Percentiles rank a stretch among this genome's conserved stretches.
Conservation (phyloP, 2,329 filamentous ascomycete species). For the Amylocarpus encephaloides region DNA sequence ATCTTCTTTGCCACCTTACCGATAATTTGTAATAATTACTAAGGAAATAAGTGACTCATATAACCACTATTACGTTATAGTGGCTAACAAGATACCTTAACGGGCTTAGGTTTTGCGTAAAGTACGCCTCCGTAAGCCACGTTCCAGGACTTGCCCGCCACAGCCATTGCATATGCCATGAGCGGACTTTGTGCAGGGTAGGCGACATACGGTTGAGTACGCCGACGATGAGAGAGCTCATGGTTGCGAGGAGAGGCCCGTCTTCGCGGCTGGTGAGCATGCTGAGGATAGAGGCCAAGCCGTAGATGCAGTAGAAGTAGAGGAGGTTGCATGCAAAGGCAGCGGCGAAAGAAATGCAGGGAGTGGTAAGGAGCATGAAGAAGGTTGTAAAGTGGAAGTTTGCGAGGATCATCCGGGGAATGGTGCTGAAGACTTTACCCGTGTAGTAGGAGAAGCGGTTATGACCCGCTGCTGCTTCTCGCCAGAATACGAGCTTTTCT, state of each 20-base stretch:
- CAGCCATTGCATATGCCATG: conserved; percentile 49
- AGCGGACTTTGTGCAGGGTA: conserved; percentile 40
- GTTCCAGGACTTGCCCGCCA: conserved; percentile 48
- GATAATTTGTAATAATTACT: too few species aligned
- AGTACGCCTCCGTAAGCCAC: conserved; percentile 52
- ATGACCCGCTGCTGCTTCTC: conserved; percentile 51
- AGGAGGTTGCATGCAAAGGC: conserved; percentile 46
- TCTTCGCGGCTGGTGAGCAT: conserved; percentile 51
- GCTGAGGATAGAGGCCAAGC: conserved; percentile 44
- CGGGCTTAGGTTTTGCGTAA: conserved; percentile 44
- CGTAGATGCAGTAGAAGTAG: conserved; percentile 55
- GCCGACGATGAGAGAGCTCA: conserved; percentile 47
- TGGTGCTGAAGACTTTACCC: conserved; percentile 46
- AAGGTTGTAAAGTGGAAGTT: conserved; percentile 50
- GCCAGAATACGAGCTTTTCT: conserved; percentile 47
- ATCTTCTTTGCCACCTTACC: too few species aligned
- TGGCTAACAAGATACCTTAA: too few species aligned
- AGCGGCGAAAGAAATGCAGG: conserved; percentile 42
- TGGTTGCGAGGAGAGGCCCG: conserved; percentile 49
- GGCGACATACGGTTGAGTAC: conserved; percentile 50
- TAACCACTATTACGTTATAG: too few species aligned
- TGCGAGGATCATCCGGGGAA: conserved; percentile 45
- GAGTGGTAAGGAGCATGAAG: conserved; percentile 42
- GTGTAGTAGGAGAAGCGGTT: conserved; percentile 50
- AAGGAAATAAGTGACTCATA: too few species aligned